phyloP scores from a whole-genome alignment of 1,139 yeast genomes.

The Pichia sp. region DNA sequence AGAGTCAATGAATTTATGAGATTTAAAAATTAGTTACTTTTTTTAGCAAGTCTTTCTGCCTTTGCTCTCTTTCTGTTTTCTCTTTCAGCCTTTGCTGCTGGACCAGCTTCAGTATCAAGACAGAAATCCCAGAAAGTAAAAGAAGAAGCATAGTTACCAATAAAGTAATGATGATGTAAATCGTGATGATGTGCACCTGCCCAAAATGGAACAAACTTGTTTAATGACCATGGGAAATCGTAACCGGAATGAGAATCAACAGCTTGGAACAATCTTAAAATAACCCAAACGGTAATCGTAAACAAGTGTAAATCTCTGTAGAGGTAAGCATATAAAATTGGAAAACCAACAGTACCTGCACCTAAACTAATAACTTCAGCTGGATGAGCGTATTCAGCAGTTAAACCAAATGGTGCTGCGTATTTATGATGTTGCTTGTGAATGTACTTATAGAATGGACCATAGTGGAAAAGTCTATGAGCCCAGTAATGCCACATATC shows the following conservation, averaged over 20 bases:
- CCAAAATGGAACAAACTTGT: conserved; percentile 90
- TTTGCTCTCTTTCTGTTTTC: conserved; percentile 50
- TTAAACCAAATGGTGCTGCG: conserved; percentile 95
- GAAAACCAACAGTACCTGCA: conserved; percentile 92
- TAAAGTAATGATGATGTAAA: conserved; percentile 87
- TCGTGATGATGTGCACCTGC: conserved; percentile 99
- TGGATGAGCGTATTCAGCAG: conserved; percentile 99
- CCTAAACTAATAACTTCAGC: conserved; percentile 88
- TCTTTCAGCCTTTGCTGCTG: conserved; percentile 57
- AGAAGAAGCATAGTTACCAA: conserved; percentile 87
- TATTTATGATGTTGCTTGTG: conserved; percentile 97
- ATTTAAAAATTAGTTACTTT: background rate
- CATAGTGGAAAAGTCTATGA: conserved; percentile 83
- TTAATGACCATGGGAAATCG: conserved; percentile 95
- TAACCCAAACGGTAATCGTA: conserved; percentile 81
- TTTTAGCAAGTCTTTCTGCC: conserved; percentile 40
- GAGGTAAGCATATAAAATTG: conserved; percentile 62
- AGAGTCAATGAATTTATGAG: background rate
- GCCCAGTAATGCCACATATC: conserved; percentile 97
- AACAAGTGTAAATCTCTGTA: conserved; percentile 69
- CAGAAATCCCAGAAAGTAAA: conserved; percentile 93
- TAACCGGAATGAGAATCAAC: conserved; percentile 97
- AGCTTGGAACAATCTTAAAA: conserved; percentile 82
- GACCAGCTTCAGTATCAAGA: conserved; percentile 80
- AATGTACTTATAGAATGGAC: conserved; percentile 80